Base-by-base conservation (phyloP, 2,329 filamentous ascomycete species). In the Botryosphaeria agaves region DNA sequence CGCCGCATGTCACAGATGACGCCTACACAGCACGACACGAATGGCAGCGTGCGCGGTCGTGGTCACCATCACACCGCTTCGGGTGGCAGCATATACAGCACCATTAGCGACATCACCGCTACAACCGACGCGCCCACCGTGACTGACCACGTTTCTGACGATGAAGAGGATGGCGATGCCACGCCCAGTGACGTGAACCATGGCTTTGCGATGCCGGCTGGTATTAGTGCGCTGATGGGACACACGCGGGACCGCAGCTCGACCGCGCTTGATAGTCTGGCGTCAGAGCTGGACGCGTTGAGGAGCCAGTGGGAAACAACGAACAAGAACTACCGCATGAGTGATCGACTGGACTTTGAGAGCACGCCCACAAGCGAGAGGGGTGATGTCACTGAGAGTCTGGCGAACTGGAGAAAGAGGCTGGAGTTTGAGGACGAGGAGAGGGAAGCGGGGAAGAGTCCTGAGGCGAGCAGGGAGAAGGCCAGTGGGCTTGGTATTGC, bases 271-370 rank as follows among this genome's bases (percentile, higher is more conserved):
- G 89, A 98, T 53, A 89, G 77, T 39, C 69, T 98, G 15, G 87
- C 89, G 7, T 83, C 72, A 38, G 89, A 98, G 57, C 72, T 98
- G 5, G 89, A 98, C 51, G 79, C 81, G 8, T 64, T 98, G 28
- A 73, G 87, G 31, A 81, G 66, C 31, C 85, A 94, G 45, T 98
- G 89, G 89, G 84, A 95, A 57, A 82, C 77, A 23, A 93, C 84
- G 8, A 94, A 87, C 58, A 89, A 91, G 55, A 91, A 82, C 45
- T 94, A 95, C 53, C 77, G 89, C 15, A 61, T 94, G 26, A 92
- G 82, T 53, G 85, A 77, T 46, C 74, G 79, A 30, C 91, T 92
- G 44, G 85, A 94, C 48, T 85, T 91, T 43, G 85, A 93, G 33
- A 60, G 52, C 23, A 55, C 51, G 1, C 52, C 56, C 6, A 54